Conservation (phyloP, 2,329 filamentous ascomycete species). For the Aspergillus flavus region DNA sequence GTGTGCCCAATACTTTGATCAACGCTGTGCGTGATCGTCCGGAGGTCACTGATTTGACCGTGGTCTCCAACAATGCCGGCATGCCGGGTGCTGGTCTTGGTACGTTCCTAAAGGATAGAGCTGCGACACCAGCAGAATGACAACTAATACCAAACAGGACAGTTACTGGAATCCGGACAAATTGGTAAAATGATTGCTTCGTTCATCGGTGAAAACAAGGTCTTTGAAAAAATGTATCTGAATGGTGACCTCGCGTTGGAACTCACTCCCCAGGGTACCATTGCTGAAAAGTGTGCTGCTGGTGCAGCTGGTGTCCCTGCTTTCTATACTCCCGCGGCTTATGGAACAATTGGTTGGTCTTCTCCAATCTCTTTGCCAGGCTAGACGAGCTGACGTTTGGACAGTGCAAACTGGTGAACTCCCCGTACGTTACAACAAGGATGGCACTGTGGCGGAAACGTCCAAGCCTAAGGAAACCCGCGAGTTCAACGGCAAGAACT, state of each 20-base stretch:
- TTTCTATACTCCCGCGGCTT: slow-evolving; percentile 80
- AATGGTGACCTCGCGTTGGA: slow-evolving; percentile 82
- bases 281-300: slow-evolving; percentile 82
- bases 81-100: slow-evolving; percentile 71
- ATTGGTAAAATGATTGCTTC: slow-evolving; percentile 74
- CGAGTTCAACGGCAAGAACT: slow-evolving; percentile 72
- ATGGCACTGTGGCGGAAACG: slow-evolving; percentile 74
- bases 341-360: slow-evolving; percentile 65
- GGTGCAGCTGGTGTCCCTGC: slow-evolving; percentile 86
- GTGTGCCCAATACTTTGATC: slow-evolving; percentile 54
- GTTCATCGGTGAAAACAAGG: slow-evolving; percentile 80
- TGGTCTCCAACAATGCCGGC: slow-evolving; percentile 81
- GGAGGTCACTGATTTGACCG: slow-evolving; percentile 64
- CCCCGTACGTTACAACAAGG: slow-evolving; percentile 79
- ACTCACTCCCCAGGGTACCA: slow-evolving; percentile 84
- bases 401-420: slow-evolving; percentile 52
- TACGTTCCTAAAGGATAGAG: slow-evolving; percentile 33
- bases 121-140: neutral
- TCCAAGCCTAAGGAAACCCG: slow-evolving; percentile 70
- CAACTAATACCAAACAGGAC: slow-evolving; percentile 47
- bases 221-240: slow-evolving; percentile 85
- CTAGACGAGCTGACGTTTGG: slow-evolving; percentile 5
- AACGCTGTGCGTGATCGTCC: slow-evolving; percentile 65
- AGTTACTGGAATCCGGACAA: slow-evolving; percentile 71
- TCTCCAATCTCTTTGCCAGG: slow-evolving; percentile 45